Base-by-base conservation (phyloP, 108 stramenopile species). In the Fragilariopsis cylindrus region DNA sequence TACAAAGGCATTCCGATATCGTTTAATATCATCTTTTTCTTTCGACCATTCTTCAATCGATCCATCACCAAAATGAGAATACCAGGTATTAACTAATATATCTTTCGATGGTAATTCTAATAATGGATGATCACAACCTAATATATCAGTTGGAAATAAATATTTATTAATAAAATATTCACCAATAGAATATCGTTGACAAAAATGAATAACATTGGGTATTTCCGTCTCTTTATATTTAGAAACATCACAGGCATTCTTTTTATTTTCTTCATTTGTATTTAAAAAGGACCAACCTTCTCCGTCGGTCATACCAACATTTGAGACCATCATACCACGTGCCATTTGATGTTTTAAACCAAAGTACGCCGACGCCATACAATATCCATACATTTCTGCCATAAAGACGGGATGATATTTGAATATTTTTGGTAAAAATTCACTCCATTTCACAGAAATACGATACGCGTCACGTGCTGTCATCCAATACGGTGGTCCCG, bases 401-500 rank as follows among this genome's bases (percentile, higher is more conserved):
- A 85, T 56, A 9, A 90, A 74, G 15, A 81, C 57, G 0, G 84
- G 84, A 49, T 85, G 82, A 40, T 87, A 74, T 6, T 63, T 74
- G 56, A 71, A 65, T 0, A 85, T 72, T 8, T 55, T 9, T 3
- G 80, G 80, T 18, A 77, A 73, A 57, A 76, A 80, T n/a, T 77
- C 84, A 15, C 76, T 60, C 98, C 98, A 99, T 30, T 86, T 66
- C 16, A 70, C 79, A 3, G 85, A 88, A 50, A 99, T 86, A 19
- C 70, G 81, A 56, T 84, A 85, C 79, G 96, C 84, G 71, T 99
- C 98, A 4, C 66, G 66, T 9, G 82, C 87, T 18, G 89, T 90
- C 56, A 88, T 92, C 40, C 98, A 78, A 63, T 99, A 99, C 1
- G 98, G 98, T 7, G 98, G 95, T 40, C 98, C 98, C 5, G 92